A percentile compares a stretch with the other conserved stretches of the same genome.
Conservation (phyloP, 2,329 filamentous ascomycete genomes). For the Ustulina deusta region DNA sequence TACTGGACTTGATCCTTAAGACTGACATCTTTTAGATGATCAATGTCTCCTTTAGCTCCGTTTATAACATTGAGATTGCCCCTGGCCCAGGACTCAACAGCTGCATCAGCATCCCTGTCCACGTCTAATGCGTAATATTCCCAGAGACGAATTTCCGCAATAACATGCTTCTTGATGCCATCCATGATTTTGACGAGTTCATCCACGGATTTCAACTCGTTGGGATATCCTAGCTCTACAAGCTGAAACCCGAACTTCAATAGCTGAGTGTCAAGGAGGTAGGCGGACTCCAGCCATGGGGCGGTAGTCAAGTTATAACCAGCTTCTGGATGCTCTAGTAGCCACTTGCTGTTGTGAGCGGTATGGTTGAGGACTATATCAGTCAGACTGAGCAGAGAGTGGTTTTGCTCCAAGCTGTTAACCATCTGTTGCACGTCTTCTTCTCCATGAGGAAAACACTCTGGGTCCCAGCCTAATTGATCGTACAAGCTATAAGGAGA, state of each 20-base stretch:
- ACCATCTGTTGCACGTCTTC: slow-evolving; percentile 82
- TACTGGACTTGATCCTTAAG: slow-evolving; percentile 69
- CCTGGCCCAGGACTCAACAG: slow-evolving; percentile 77
- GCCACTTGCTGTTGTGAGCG: slow-evolving; percentile 93
- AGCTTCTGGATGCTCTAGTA: slow-evolving; percentile 92
- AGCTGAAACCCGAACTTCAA: slow-evolving; percentile 83
- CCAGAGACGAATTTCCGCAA: slow-evolving; percentile 85
- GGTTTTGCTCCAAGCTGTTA: slow-evolving; percentile 82
- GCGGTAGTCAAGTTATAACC: slow-evolving; percentile 95
- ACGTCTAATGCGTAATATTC: slow-evolving; percentile 92
- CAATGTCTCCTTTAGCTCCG: slow-evolving; percentile 57
- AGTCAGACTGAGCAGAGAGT: slow-evolving; percentile 87
- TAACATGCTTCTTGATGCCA: slow-evolving; percentile 82
- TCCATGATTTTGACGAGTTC: slow-evolving; percentile 87
- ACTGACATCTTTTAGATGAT: slow-evolving; percentile 60
- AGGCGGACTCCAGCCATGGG: slow-evolving; percentile 77
- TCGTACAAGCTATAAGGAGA: slow-evolving; percentile 98
- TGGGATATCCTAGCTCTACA: slow-evolving; percentile 78
- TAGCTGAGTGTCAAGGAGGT: slow-evolving; percentile 69
- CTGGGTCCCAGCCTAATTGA: slow-evolving; percentile 86
- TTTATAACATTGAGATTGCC: slow-evolving; percentile 68
- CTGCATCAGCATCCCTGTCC: slow-evolving; percentile 75
- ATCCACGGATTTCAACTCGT: slow-evolving; percentile 74
- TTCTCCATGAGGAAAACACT: slow-evolving; percentile 86
- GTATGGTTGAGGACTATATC: slow-evolving; percentile 99